Conservation (phyloP, 1,284 basidiomycete species). For the Fomitopsis schrenkii region DNA sequence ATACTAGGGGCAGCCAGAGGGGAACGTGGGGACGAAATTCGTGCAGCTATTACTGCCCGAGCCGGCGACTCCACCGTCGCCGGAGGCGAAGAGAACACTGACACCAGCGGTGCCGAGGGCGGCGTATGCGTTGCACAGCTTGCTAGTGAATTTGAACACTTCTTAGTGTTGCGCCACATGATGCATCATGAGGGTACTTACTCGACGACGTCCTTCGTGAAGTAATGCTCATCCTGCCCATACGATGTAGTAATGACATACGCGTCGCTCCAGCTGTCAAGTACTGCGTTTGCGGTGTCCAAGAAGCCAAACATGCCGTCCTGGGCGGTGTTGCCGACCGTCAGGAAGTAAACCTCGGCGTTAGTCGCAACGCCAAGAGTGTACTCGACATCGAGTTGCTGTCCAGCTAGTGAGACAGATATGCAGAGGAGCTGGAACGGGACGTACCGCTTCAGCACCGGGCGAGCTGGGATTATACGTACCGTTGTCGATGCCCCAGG, state of each 20-base stretch:
- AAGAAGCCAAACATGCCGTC: not conserved
- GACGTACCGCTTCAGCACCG: constrained; percentile 19
- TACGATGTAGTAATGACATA: not conserved
- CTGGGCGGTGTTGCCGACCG: not conserved
- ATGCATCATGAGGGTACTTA: not conserved
- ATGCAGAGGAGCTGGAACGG: too few species aligned
- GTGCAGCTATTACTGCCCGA: constrained; percentile 43
- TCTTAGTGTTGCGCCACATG: not conserved
- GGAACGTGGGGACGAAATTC: constrained; percentile 67
- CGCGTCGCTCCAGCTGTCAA: not conserved
- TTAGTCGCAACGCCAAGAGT: constrained; percentile 42
- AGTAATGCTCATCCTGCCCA: not conserved
- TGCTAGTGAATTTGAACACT: not conserved
- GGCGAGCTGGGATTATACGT: constrained; percentile 37
- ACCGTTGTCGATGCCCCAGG: constrained; percentile 51
- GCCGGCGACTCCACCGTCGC: constrained; percentile 64
- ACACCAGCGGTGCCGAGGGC: constrained; percentile 30
- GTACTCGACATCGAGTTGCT: constrained; percentile 63
- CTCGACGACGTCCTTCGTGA: not conserved
- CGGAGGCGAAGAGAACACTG: constrained; percentile 51
- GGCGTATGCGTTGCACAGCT: not conserved
- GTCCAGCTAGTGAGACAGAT: not conserved
- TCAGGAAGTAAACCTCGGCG: not conserved
- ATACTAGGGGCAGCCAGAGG: constrained; percentile 56
- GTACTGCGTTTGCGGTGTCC: not conserved